These are phyloP conservation scores for Suillus sp. DNA, from an alignment of 768 basidiomycete species.

Conservation along the genomic window DNA sequence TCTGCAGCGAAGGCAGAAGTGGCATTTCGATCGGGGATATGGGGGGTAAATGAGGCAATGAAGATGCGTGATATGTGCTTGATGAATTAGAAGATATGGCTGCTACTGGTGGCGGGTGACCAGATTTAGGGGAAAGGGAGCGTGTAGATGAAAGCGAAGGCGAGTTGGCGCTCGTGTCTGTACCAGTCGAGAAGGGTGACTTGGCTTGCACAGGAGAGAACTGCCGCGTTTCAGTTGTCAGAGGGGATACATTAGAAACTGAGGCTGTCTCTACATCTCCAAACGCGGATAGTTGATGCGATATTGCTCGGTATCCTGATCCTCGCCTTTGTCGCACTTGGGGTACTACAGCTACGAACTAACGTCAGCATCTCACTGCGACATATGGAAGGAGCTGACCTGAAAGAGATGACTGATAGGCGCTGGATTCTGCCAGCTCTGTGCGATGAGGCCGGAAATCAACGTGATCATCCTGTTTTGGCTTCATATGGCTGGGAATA, in stretches of 20 bases:
- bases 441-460: conserved; percentile 21
- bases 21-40: conserved; percentile 23
- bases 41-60: conserved; percentile 30
- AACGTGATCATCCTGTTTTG: conserved; percentile 14
- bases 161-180: not conserved
- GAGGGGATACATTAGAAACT: conserved; percentile 17
- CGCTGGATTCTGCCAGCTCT: conserved; percentile 15
- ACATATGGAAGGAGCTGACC: conserved; percentile 21
- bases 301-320: conserved; percentile 11
- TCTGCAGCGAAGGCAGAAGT: conserved; percentile 20
- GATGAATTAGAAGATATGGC: conserved; percentile 46
- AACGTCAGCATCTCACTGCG: conserved; percentile 10
- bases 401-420: conserved; percentile 23
- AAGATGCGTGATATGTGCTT: conserved; percentile 41
- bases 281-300: conserved; percentile 19
- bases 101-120: conserved; percentile 29
- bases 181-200: conserved; percentile 12
- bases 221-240: conserved; percentile 18
- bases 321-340: conserved; percentile 19
- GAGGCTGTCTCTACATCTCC: conserved; percentile 28
- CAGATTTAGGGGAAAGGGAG: conserved; percentile 29
- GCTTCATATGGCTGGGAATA: conserved; percentile 14
- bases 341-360: conserved; percentile 19
- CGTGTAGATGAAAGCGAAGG: conserved; percentile 22
- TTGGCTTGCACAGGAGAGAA: conserved; percentile 21